phyloP scores from a whole-genome alignment of 2,329 filamentous ascomycete species.

The Bipolaris oryzae region DNA sequence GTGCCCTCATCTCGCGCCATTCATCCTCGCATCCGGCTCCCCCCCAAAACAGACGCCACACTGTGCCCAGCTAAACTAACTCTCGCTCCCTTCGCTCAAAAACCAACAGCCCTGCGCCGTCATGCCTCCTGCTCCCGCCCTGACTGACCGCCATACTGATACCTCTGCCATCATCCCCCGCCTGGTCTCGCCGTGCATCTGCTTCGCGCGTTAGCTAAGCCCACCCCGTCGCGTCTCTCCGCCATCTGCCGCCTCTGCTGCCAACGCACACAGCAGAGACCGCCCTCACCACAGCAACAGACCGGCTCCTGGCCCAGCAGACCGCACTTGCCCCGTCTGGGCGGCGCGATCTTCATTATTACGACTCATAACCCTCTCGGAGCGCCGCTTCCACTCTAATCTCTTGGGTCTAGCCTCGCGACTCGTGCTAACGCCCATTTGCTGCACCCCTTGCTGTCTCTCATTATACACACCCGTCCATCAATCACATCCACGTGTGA shows the following conservation, averaged over 20 bases:
- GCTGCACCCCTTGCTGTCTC: constrained; percentile 32
- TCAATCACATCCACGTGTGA: constrained; percentile 36
- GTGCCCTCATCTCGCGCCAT: constrained; percentile 37
- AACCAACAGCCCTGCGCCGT: constrained; percentile 20
- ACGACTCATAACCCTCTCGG: constrained; percentile 40
- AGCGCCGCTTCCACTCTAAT: constrained; percentile 47
- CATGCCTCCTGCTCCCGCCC: constrained; percentile 22
- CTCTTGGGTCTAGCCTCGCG: constrained; percentile 42
- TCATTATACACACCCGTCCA: constrained; percentile 33
- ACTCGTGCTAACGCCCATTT: constrained; percentile 47
- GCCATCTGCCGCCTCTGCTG: constrained; percentile 27
- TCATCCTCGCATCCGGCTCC: constrained; percentile 19
- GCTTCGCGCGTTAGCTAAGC: constrained; percentile 21
- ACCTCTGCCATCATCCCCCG: constrained; percentile 11
- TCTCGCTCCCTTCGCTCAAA: constrained; percentile 11
- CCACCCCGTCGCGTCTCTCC: constrained; percentile 22
- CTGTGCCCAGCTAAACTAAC: constrained; percentile 9
- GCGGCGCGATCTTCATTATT: constrained; percentile 43
- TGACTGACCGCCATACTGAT: constrained; percentile 23
- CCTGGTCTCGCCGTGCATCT: constrained; percentile 16
- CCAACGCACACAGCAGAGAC: constrained; percentile 48
- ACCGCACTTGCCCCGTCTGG: constrained; percentile 38
- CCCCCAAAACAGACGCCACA: constrained; percentile 16
- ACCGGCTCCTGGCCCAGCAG: constrained; percentile 40
- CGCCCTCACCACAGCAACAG: constrained; percentile 49